These are phyloP conservation scores for Coelastrella sp. DNA, from an alignment of 139 green algal species.

Conservation along the genomic window DNA sequence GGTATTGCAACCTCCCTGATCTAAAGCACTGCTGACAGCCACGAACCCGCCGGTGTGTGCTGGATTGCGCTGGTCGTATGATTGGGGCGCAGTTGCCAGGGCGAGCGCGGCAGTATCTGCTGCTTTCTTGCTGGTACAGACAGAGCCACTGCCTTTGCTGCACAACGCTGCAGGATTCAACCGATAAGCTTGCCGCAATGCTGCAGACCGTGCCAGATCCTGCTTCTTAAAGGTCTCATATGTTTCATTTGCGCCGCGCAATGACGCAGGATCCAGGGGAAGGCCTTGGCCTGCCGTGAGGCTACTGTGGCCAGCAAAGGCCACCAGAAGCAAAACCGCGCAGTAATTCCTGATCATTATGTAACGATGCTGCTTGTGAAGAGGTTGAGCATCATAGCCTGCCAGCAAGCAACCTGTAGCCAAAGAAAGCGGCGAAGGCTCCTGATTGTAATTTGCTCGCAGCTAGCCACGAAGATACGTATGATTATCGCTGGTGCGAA, in stretches of 20 bases:
- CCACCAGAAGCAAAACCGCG: no score
- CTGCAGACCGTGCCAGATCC: not conserved
- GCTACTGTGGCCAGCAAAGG: not conserved
- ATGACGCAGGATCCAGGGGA: not conserved
- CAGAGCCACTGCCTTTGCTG: not conserved
- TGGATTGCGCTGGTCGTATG: not conserved
- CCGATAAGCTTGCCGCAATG: not conserved
- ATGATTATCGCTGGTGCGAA: no score
- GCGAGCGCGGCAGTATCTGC: not conserved
- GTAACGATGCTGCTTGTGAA: no score
- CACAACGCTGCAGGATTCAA: not conserved
- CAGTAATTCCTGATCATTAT: no score
- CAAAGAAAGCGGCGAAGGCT: no score
- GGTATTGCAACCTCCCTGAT: not conserved
- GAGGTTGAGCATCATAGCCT: no score
- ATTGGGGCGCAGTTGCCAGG: not conserved
- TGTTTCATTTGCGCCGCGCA: not conserved
- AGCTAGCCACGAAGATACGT: no score
- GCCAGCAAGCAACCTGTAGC: no score
- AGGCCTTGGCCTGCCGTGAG: not conserved
- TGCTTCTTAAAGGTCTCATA: not conserved
- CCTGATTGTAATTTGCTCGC: no score
- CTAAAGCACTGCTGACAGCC: not conserved
- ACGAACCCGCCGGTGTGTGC: not conserved
- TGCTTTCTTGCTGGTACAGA: not conserved